A percentile compares a stretch with the other conserved stretches of the same genome.
Conservation (phyloP, 495 filamentous ascomycete genomes). For the Xylaria grammica region DNA sequence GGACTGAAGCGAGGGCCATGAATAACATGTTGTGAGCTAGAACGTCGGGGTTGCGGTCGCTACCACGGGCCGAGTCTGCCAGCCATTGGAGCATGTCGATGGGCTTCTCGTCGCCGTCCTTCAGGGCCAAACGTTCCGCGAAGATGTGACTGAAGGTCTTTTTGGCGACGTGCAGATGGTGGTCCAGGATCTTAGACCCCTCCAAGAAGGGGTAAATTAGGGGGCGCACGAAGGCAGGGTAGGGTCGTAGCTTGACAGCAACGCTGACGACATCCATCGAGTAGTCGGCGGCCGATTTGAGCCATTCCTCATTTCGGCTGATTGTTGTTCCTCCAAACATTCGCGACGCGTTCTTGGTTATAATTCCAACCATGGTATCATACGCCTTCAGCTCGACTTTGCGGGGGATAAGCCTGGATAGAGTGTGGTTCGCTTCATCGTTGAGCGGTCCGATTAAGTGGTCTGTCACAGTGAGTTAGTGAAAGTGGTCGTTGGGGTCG, state of each 20-base stretch:
- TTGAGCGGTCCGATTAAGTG: conserved; percentile 23
- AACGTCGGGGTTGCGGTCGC: conserved; percentile 22
- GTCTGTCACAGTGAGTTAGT: conserved; percentile 10
- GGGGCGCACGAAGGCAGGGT: conserved; percentile 46
- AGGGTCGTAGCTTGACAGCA: conserved; percentile 44
- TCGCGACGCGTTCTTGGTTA: conserved; percentile 49
- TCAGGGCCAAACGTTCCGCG: conserved; percentile 30
- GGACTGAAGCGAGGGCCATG: conserved; percentile 49
- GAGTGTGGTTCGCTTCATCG: conserved; percentile 23
- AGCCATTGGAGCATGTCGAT: conserved; percentile 25
- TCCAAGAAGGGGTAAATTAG: conserved; percentile 34
- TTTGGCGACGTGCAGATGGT: conserved; percentile 34
- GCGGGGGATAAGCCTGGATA: conserved; percentile 20
- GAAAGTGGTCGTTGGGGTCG: background rate
- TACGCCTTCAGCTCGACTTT: conserved; percentile 27
- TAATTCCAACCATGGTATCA: conserved; percentile 36
- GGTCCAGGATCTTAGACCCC: conserved; percentile 24
- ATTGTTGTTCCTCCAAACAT: conserved; percentile 48
- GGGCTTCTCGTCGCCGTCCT: conserved; percentile 19
- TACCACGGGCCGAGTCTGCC: conserved; percentile 21
- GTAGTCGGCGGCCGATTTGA: conserved; percentile 51
- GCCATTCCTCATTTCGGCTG: conserved; percentile 50
- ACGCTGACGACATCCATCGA: conserved; percentile 49
- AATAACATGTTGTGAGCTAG: conserved; percentile 25
- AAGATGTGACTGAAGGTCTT: conserved; percentile 45